Evolutionary conservation across 768 basidiomycete genomes (phyloP).

Genomic region (Tulasnella sp.): DNA sequence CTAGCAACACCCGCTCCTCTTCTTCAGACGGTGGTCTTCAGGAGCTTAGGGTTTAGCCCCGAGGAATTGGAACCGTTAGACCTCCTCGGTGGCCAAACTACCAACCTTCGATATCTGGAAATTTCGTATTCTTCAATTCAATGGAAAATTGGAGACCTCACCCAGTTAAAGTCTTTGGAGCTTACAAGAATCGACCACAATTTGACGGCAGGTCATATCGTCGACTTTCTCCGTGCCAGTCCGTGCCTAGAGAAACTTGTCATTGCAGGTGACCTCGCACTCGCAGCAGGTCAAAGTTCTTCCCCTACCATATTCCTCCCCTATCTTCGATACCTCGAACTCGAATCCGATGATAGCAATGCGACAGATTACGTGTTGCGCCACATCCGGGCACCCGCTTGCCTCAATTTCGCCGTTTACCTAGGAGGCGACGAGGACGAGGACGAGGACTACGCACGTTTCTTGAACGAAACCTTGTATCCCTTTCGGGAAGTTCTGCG

Average conservation of each 20-base stretch:
- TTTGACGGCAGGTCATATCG: background rate
- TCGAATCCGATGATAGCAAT: background rate
- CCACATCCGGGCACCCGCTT: background rate
- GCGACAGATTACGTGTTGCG: background rate
- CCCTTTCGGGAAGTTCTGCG: background rate
- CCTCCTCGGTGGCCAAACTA: background rate
- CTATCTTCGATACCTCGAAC: background rate
- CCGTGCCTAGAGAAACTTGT: background rate
- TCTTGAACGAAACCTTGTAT: background rate
- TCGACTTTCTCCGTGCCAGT: background rate
- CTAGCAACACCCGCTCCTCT: background rate
- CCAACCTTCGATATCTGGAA: background rate
- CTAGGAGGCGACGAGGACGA: background rate
- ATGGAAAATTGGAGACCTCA: background rate
- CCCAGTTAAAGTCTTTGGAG: background rate
- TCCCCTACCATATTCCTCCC: background rate
- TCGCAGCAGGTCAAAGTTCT: background rate
- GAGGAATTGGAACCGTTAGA: background rate
- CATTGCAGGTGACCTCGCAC: background rate
- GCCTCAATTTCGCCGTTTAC: background rate
- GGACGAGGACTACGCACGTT: background rate
- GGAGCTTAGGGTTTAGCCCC: background rate
- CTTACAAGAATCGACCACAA: background rate
- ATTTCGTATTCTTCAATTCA: background rate
- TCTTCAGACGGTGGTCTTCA: background rate